Percentiles rank a stretch among this genome's conserved stretches.
Evolutionary conservation across 352 stramenopile genomes (phyloP).

Genomic region (Phytophthora nicotianae): DNA sequence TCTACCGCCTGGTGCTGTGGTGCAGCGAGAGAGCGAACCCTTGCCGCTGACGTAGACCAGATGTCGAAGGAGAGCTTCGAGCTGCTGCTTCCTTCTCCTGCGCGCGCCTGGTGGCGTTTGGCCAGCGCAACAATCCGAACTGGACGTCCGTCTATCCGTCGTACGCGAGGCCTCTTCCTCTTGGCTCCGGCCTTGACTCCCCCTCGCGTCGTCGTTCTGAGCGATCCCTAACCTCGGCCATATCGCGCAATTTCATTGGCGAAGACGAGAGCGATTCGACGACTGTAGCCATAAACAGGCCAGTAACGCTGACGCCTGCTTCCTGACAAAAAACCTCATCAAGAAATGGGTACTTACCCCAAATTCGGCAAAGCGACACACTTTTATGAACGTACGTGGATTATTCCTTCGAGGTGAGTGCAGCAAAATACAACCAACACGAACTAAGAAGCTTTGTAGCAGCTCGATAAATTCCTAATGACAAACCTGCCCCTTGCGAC

Average conservation of each 20-base stretch:
- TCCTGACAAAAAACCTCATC: conserved; percentile 13
- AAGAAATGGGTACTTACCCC: conserved; percentile 1
- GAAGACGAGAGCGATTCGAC: conserved; percentile 22
- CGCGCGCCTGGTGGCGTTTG: conserved; percentile 20
- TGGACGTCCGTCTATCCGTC: conserved; percentile 37
- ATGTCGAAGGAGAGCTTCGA: conserved; percentile 14
- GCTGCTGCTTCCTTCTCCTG: conserved; percentile 11
- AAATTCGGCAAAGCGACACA: background rate
- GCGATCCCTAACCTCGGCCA: conserved; percentile 4
- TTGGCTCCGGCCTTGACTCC: conserved; percentile 14
- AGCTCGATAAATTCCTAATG: too few species aligned
- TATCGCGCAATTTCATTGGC: conserved; percentile 28
- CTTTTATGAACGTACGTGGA: too few species aligned
- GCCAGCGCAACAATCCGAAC: conserved; percentile 46
- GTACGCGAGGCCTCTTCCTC: conserved; percentile 20
- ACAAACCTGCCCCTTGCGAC: background rate
- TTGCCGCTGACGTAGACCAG: conserved; percentile 3
- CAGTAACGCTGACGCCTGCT: conserved; percentile 13
- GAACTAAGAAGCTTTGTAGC: too few species aligned
- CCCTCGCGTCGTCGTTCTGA: conserved; percentile 27
- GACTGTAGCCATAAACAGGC: conserved; percentile 4
- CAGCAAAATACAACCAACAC: too few species aligned
- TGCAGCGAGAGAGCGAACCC: conserved; percentile 2
- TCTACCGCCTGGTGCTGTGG: conserved; percentile 11
- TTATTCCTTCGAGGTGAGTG: too few species aligned